Evolutionary conservation across 176 grass and related monocot genomes (phyloP).

Genomic region (Juncus inflexus): DNA sequence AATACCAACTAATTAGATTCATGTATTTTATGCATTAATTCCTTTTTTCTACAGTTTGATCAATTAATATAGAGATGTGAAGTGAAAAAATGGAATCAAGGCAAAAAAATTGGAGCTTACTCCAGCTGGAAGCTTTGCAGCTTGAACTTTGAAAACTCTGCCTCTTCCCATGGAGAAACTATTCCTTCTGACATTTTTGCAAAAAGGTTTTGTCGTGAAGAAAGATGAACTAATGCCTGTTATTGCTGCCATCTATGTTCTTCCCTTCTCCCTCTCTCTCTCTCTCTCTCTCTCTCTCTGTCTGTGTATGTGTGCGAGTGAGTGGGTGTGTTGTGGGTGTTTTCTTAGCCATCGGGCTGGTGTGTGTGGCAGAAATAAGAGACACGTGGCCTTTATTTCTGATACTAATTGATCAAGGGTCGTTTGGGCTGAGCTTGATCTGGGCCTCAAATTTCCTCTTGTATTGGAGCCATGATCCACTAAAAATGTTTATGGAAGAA

Average conservation of each 20-base stretch:
- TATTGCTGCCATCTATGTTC: slow-evolving; percentile 29
- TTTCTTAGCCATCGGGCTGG: not conserved
- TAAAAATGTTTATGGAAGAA: no score
- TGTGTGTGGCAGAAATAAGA: slow-evolving; percentile 2
- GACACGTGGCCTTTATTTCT: slow-evolving; percentile 21
- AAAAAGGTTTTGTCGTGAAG: slow-evolving; percentile 7
- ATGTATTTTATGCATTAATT: no score
- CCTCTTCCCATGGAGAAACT: slow-evolving; percentile 24
- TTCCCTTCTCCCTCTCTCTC: not conserved
- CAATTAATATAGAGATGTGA: not conserved
- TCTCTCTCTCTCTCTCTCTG: slow-evolving; percentile 4
- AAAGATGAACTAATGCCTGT: slow-evolving; percentile 29
- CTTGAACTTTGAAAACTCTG: slow-evolving; percentile 28
- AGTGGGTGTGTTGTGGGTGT: not conserved
- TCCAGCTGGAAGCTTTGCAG: slow-evolving; percentile 64
- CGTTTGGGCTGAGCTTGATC: no score
- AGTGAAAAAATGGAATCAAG: not conserved
- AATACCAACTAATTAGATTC: no score
- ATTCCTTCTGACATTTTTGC: slow-evolving; percentile 18
- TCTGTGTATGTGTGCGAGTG: not conserved
- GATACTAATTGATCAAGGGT: not conserved
- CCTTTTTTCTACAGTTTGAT: not conserved
- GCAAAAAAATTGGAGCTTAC: slow-evolving; percentile 26
- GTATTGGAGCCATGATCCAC: no score
- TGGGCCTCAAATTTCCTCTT: no score